Evolutionary conservation across 2,329 filamentous ascomycete genomes (phyloP), one percentile per base, ranked within the genome.

Genomic region (Venturia aucupariae): DNA sequence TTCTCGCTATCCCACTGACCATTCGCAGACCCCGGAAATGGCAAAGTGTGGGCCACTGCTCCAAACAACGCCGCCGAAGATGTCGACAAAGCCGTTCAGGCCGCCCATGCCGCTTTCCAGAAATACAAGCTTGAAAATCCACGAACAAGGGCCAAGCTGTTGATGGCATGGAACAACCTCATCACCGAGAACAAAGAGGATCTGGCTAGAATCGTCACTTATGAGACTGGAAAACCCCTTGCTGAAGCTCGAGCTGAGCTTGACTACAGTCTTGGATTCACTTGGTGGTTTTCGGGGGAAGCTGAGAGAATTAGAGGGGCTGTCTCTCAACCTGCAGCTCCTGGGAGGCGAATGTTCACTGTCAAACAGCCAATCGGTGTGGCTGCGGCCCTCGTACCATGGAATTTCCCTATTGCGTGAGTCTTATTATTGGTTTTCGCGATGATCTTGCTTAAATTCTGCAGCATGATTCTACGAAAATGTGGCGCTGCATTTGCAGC

Each of bases 301-400:
- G 84, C 83, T 70, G 78, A 86, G 73, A 78, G 84, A 41, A 81
- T 87, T n/a, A 79, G 82, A 32, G 89, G 89, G 19, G 81, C 81
- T 0, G 80, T 87, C 4, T 82, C 84, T 57, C 78, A 80, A 0
- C 81, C 86, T 0, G 78, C 87, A 0, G 76, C 83, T 0, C 84
- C 88, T 0, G 84, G 85, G 39, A 79, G 89, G 6, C 80, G 88
- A 15, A 80, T 86, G 2, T 83, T 92, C 66, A 88, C 86, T 0
- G 82, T 92, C 69, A 92, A 92, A 77, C 87, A 90, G 73, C 87
- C 87, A 0, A 81, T 90, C 65, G 88, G 88, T 64, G 86, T 89
- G 13, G 80, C 83, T 0, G 87, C 82, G 0, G 87, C 87, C 0
- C 75, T 90, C 19, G 86, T 90, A 1, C 87, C 88, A 4, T 90